Evolutionary conservation across 352 stramenopile species (phyloP), one percentile per base, ranked within the genome.

Genomic region (Pythium angustatum): DNA sequence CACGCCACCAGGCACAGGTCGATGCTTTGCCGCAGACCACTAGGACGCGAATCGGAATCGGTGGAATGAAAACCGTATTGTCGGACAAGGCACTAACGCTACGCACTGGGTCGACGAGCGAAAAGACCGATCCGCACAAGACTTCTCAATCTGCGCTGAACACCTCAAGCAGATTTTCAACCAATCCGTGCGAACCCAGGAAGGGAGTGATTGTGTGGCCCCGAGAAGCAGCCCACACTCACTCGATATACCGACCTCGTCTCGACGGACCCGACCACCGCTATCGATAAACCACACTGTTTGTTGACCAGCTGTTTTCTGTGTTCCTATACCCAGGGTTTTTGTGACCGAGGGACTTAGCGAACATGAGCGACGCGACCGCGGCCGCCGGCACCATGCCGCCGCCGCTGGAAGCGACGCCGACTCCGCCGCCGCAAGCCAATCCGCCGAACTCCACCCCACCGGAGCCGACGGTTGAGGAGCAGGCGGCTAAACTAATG

Each of bases 91-190:
- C n/a, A n/a, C n/a, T n/a, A n/a, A n/a, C n/a, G n/a, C n/a, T n/a
- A n/a, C n/a, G n/a, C n/a, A n/a, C n/a, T n/a, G n/a, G n/a, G n/a
- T n/a, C n/a, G n/a, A n/a, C n/a, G n/a, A n/a, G n/a, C n/a, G n/a
- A n/a, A n/a, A n/a, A n/a, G n/a, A n/a, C n/a, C n/a, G n/a, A n/a
- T n/a, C n/a, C n/a, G n/a, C n/a, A n/a, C n/a, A n/a, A n/a, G 45
- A 53, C 45, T 53, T 53, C 45, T 53, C 45, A 53, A 53, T 53
- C 45, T 53, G 45, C 45, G 45, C 45, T 53, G 24, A 53, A 53
- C 45, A 5, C 45, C 5, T 14, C 45, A 36, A 7, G 27, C 45
- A 36, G 45, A 53, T 36, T 53, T 53, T 53, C 17, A 26, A 53
- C 45, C 45, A 53, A 53, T 53, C 45, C 19, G 45, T 10, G 27